Evolutionary conservation across 2,329 filamentous ascomycete genomes (phyloP), one percentile per base, ranked within the genome.

Genomic region (Colletotrichum nymphaeae): DNA sequence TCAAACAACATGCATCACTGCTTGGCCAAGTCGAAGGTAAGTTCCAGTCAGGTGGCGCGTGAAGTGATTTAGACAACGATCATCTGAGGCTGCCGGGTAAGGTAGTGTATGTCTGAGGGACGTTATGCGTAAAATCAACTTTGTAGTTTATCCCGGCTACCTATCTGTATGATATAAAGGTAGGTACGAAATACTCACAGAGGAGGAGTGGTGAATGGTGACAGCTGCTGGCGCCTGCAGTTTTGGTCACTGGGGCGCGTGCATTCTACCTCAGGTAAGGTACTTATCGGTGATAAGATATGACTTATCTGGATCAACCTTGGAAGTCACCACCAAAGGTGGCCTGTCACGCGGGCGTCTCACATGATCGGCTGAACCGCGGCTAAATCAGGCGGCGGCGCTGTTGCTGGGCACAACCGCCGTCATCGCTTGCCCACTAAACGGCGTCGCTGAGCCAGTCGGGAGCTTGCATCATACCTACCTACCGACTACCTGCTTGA

Each of bases 371-470:
- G 71, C 28, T 63, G 19, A 74, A 72, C 49, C 24, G 22, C 72
- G 72, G 72, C 28, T 30, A 53, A 72, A 74, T 49, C 22, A 42
- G 57, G 57, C 63, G 19, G 55, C 35, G 2, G 37, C 55, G 16
- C 14, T 65, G 67, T 73, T 72, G 72, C 72, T 67, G 53, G 68
- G 63, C 72, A 58, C 57, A 46, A 53, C 30, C 58, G 46, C 72
- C 72, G 72, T 74, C 72, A 74, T 74, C 58, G 72, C 68, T 69
- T 63, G 62, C 63, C 69, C 68, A 73, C 71, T 67, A 74, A 74
- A 68, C 68, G 57, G 46, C 57, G 63, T 72, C 63, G 72, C 63
- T 74, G 59, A 64, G 56, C 71, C 71, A 73, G 71, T 73, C 67
- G 67, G 71, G 46, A 73, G 72, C 68, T 72, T 74, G 72, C 69